A percentile compares a stretch with the other conserved stretches of the same genome.
These are phyloP conservation scores for Aphanomyces cochlioides DNA, from an alignment of 352 stramenopile genomes.

Conservation along the genomic window DNA sequence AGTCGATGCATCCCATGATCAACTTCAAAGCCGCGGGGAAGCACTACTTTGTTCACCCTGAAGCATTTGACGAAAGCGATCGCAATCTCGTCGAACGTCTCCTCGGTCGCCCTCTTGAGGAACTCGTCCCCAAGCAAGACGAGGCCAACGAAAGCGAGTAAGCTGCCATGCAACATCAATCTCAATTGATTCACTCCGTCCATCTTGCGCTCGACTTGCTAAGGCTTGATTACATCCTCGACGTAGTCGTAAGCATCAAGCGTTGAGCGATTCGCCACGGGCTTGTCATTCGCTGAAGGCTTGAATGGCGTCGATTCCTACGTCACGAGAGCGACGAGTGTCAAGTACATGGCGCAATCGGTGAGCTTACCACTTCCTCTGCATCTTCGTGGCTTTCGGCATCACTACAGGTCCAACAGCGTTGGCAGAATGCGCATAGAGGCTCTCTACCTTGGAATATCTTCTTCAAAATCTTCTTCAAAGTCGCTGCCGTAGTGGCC, in stretches of 20 bases:
- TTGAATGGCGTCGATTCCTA: not conserved
- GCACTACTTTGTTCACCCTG: constrained; percentile 79
- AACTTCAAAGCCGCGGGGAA: constrained; percentile 64
- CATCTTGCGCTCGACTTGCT: constrained; percentile 9
- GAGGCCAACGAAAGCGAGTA: constrained; percentile 10
- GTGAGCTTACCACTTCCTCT: not conserved
- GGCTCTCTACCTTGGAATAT: constrained; percentile 58
- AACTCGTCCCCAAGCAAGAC: constrained; percentile 4
- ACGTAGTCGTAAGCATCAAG: constrained; percentile 86
- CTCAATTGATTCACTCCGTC: not conserved
- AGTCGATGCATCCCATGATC: constrained; percentile 79
- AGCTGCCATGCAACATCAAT: not conserved
- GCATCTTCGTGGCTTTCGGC: constrained; percentile 34
- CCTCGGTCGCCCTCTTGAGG: constrained; percentile 33
- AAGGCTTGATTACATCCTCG: constrained; percentile 50
- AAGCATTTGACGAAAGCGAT: constrained; percentile 50
- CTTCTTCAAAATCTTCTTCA: constrained; percentile 54
- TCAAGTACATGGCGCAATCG: not conserved
- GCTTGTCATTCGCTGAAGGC: constrained; percentile 35
- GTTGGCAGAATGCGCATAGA: constrained; percentile 14
- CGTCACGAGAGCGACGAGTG: no score
- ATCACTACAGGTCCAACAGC: constrained; percentile 35
- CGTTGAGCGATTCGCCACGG: constrained; percentile 54
- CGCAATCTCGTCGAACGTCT: constrained; percentile 55
- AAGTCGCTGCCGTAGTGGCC: constrained; percentile 76